Percentiles rank a stretch among this genome's conserved stretches.
Evolutionary conservation across 371 early-diverging fungal genomes (phyloP).

Genomic region (Syncephalastrum monosporum): DNA sequence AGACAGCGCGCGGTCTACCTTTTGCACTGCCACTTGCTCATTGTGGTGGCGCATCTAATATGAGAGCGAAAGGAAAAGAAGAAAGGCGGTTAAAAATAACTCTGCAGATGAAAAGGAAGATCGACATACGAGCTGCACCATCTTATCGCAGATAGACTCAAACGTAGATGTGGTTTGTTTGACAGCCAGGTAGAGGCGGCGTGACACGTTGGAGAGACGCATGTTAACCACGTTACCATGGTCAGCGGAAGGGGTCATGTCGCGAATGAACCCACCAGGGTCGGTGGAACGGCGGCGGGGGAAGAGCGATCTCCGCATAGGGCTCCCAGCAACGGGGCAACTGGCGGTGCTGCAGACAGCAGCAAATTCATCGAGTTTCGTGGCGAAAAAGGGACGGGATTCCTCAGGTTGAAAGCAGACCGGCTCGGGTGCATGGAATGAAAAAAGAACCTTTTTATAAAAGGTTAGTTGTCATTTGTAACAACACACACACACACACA

Average conservation of each 20-base stretch:
- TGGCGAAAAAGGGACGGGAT: slow-evolving; percentile 6
- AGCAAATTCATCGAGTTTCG: slow-evolving; percentile 37
- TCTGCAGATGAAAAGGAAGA: too few relatives aligned
- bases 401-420: not conserved
- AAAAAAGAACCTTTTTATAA: slow-evolving; percentile 12
- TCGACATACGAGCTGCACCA: slow-evolving; percentile 36
- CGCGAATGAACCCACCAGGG: slow-evolving; percentile 10
- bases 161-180: slow-evolving; percentile 33
- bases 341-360: slow-evolving; percentile 23
- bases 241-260: slow-evolving; percentile 4
- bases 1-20: not conserved
- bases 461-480: slow-evolving; percentile 23
- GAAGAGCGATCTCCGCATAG: not conserved
- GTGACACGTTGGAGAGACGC: slow-evolving; percentile 31
- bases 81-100: too few relatives aligned
- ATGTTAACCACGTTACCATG: slow-evolving; percentile 21
- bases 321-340: slow-evolving; percentile 1
- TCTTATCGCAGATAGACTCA: slow-evolving; percentile 35
- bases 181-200: slow-evolving; percentile 29
- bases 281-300: slow-evolving; percentile 24
- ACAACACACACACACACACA: slow-evolving; percentile 24
- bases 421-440: slow-evolving; percentile 17
- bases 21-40: not conserved
- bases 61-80: not conserved
- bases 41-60: not conserved